These are phyloP conservation scores for Calonectria naviculata DNA, from an alignment of 2,329 filamentous ascomycete genomes.

Conservation along the genomic window DNA sequence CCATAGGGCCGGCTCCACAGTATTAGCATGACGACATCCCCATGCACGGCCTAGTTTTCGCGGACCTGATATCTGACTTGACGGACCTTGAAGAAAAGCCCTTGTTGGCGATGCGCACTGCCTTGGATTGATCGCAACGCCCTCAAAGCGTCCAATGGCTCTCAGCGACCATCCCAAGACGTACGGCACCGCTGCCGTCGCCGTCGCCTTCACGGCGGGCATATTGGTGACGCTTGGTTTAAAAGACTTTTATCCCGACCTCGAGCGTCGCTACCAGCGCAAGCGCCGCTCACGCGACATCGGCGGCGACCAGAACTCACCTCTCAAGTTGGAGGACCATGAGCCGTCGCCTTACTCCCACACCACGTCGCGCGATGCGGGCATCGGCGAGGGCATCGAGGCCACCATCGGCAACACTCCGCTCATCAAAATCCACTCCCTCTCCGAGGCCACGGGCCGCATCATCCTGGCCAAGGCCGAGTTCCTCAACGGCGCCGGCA, in stretches of 20 bases:
- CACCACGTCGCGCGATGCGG: constrained; percentile 32
- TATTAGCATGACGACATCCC: constrained; percentile 13
- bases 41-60: constrained; percentile 10
- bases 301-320: constrained; percentile 46
- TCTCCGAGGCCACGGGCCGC: constrained; percentile 89
- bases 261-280: constrained; percentile 72
- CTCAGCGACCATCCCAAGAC: constrained; percentile 70
- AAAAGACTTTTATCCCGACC: constrained; percentile 83
- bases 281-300: constrained; percentile 43
- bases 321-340: constrained; percentile 67
- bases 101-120: neutral
- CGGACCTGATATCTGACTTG: neutral
- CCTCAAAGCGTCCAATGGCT: constrained; percentile 57
- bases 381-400: constrained; percentile 82
- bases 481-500: constrained; percentile 94
- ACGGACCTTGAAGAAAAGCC: neutral
- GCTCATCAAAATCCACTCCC: constrained; percentile 84
- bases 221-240: constrained; percentile 80
- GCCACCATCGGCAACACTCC: constrained; percentile 95
- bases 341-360: constrained; percentile 49
- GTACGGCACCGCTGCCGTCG: constrained; percentile 74
- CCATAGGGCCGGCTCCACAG: neutral
- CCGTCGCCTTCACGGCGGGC: constrained; percentile 81
- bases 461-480: constrained; percentile 94
- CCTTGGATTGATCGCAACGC: neutral